Conservation (phyloP, 768 basidiomycete species). For the Pholiota conissans region DNA sequence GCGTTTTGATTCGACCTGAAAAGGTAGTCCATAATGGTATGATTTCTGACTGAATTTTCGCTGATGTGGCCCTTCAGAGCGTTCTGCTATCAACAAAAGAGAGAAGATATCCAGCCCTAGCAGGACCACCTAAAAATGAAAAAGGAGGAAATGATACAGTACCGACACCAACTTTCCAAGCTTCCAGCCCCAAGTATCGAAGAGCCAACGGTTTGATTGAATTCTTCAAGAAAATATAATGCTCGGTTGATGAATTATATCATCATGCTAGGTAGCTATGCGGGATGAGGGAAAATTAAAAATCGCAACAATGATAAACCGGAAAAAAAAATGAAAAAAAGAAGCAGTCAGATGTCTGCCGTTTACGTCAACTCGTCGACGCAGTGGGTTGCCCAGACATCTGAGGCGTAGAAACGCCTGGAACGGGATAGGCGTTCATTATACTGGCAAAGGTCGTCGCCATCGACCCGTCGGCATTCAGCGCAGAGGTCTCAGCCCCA, state of each 20-base stretch:
- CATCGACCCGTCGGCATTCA: conserved; percentile 19
- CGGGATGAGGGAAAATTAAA: neutral
- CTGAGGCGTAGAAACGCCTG: conserved; percentile 9
- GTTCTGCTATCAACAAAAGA: neutral
- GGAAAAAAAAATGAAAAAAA: conserved; percentile 1
- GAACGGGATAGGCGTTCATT: conserved; percentile 65
- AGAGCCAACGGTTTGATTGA: too few relatives aligned
- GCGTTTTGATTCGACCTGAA: neutral
- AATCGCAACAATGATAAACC: conserved; percentile 1
- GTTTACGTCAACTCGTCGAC: conserved; percentile 2
- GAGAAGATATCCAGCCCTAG: neutral
- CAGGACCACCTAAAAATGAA: neutral
- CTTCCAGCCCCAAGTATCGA: too few relatives aligned
- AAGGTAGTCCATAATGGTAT: too few relatives aligned
- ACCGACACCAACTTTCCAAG: neutral
- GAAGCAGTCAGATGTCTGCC: neutral
- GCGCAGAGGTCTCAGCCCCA: neutral
- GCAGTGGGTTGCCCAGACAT: conserved; percentile 6
- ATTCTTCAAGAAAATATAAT: neutral
- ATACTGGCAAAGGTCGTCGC: conserved; percentile 62
- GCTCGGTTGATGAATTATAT: neutral
- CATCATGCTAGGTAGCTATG: conserved; percentile 5
- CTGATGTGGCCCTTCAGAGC: neutral
- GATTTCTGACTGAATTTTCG: neutral
- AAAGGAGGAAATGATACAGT: neutral